Evolutionary conservation across 2,329 filamentous ascomycete genomes (phyloP).

Genomic region (Aureobasidium sp.): DNA sequence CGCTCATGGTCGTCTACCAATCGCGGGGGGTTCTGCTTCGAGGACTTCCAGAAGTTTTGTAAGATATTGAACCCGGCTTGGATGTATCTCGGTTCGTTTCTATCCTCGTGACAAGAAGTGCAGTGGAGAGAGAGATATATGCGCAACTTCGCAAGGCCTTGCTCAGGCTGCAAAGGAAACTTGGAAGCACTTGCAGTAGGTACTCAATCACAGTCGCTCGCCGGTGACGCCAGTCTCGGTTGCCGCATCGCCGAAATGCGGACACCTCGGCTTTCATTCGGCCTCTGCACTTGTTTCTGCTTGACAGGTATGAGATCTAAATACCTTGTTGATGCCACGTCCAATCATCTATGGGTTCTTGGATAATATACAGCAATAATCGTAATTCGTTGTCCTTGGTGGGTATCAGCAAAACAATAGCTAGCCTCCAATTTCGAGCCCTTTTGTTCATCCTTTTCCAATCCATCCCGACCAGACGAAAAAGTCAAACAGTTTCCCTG

Average conservation of each 20-base stretch:
- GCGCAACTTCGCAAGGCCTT: too few species aligned
- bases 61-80: too few species aligned
- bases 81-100: too few species aligned
- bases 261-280: slow-evolving; percentile 12
- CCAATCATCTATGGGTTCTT: neutral
- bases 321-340: neutral
- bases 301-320: neutral
- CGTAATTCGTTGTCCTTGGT: slow-evolving; percentile 6
- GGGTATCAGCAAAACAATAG: slow-evolving; percentile 7
- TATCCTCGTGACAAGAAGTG: too few species aligned
- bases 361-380: slow-evolving; percentile 1
- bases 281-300: neutral
- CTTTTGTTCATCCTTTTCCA: slow-evolving; percentile 57
- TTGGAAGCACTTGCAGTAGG: neutral
- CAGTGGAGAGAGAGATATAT: too few species aligned
- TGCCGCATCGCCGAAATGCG: slow-evolving; percentile 8
- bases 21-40: too few species aligned
- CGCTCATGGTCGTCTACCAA: slow-evolving; percentile 10
- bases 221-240: neutral
- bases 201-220: neutral
- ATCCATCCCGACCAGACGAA: slow-evolving; percentile 92
- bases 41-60: too few species aligned
- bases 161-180: too few species aligned
- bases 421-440: neutral
- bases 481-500: slow-evolving; percentile 84